Conservation (phyloP, 2,329 filamentous ascomycete species). For the Fusarium austroafricanum region DNA sequence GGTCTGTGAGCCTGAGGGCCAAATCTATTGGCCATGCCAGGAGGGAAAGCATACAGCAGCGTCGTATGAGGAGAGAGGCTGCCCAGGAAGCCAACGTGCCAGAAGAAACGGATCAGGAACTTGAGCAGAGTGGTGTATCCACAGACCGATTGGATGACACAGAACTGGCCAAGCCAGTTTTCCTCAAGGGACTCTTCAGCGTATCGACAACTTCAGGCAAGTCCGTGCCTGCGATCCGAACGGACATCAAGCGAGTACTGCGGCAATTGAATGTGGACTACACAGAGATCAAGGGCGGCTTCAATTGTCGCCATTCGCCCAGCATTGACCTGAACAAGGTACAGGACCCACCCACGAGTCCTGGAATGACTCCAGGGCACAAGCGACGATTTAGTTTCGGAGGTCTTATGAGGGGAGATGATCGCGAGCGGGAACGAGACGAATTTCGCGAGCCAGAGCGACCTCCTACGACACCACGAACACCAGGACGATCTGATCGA, state of each 20-base stretch:
- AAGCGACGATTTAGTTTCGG: slow-evolving; percentile 87
- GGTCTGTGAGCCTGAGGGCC: slow-evolving; percentile 76
- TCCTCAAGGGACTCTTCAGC: slow-evolving; percentile 95
- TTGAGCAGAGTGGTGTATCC: slow-evolving; percentile 70
- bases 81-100: slow-evolving; percentile 81
- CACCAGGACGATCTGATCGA: slow-evolving; percentile 60
- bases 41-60: slow-evolving; percentile 90
- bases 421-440: slow-evolving; percentile 77
- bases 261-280: slow-evolving; percentile 91
- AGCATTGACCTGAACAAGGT: slow-evolving; percentile 88
- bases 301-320: slow-evolving; percentile 87
- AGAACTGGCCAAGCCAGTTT: slow-evolving; percentile 92
- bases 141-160: slow-evolving; percentile 73
- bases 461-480: slow-evolving; percentile 56
- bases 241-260: slow-evolving; percentile 90
- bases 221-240: slow-evolving; percentile 84
- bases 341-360: slow-evolving; percentile 71
- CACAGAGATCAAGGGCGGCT: slow-evolving; percentile 91
- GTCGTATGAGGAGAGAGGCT: slow-evolving; percentile 79
- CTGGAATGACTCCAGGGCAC: slow-evolving; percentile 68
- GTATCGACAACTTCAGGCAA: slow-evolving; percentile 97
- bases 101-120: slow-evolving; percentile 89
- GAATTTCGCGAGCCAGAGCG: slow-evolving; percentile 72
- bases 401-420: slow-evolving; percentile 66
- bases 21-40: slow-evolving; percentile 91